A percentile compares a stretch with the other conserved stretches of the same genome.
These are phyloP conservation scores for Saccharomycopsis phalli DNA, from an alignment of 1,139 yeast genomes.

Conservation along the genomic window DNA sequence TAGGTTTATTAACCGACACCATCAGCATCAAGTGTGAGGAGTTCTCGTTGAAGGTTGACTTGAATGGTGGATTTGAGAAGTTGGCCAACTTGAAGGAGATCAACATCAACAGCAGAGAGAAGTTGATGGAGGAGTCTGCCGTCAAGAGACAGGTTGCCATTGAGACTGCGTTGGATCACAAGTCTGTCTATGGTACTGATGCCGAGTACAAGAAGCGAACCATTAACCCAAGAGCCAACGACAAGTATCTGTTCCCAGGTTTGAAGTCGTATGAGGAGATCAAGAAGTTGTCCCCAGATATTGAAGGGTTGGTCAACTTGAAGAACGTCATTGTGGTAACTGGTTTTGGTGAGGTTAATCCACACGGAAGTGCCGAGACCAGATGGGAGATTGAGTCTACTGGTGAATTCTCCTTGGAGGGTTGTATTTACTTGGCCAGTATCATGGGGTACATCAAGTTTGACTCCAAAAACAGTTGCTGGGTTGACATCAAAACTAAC, in stretches of 20 bases:
- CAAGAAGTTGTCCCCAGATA: conserved; percentile 55
- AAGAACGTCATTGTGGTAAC: conserved; percentile 90
- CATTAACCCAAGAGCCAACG: conserved; percentile 81
- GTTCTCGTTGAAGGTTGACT: conserved; percentile 93
- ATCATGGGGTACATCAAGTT: conserved; percentile 96
- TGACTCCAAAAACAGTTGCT: conserved; percentile 74
- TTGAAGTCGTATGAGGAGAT: conserved; percentile 71
- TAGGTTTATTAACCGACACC: conserved; percentile 87
- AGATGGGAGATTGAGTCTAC: conserved; percentile 99
- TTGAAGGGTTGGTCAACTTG: conserved; percentile 87
- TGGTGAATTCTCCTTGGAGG: conserved; percentile 96
- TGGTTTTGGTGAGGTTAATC: conserved; percentile 97
- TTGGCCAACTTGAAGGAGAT: conserved; percentile 86
- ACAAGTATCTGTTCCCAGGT: conserved; percentile 87
- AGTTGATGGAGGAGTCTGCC: conserved; percentile 78
- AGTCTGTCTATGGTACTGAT: conserved; percentile 79
- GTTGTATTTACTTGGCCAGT: conserved; percentile 99
- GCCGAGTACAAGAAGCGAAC: conserved; percentile 41
- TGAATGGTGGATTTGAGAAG: conserved; percentile 97
- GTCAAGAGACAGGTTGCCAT: conserved; percentile 92
- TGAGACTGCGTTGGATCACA: conserved; percentile 89
- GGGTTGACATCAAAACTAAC: conserved; percentile 93
- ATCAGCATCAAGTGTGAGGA: conserved; percentile 83
- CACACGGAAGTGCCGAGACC: conserved; percentile 99
- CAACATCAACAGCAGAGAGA: conserved; percentile 73